Evolutionary conservation across 2,329 filamentous ascomycete species (phyloP), one percentile per base, ranked within the genome.

Genomic region (Venturia pyrina): DNA sequence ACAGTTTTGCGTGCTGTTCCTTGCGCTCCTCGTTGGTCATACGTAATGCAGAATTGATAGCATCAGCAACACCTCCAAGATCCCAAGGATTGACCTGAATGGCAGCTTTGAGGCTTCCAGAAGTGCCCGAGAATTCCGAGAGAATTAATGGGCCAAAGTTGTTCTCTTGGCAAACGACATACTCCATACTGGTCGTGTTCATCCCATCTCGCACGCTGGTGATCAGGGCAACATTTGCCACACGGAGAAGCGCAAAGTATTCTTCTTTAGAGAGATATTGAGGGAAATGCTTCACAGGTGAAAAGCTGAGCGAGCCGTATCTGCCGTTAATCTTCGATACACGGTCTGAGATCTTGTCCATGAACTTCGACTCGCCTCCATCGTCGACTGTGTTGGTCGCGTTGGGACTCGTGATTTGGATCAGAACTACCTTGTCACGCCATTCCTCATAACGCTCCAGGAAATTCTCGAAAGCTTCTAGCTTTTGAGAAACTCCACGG

Each of bases 11-110:
- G 73, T 96, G 91, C 79, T 91, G 89, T 28, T 82, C 78, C 70
- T 82, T 77, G 68, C 89, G 89, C 70, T 87, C 82, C 11, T 86
- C 83, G 1, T 82, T 76, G 0, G 86, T 79, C 89, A 96, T 93
- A 34, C 84, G 88, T 67, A 98, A 82, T 5, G 92, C 93, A 64
- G 86, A 79, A 72, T 96, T 85, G 74, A 98, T 93, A 69, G 91
- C 87, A 64, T 88, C 85, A 5, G 93, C 93, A 17, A 96, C 93
- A 44, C 90, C 90, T 34, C 84, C 86, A 65, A 93, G 83, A 74
- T 97, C 92, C 91, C 93, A 98, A 1, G 93, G 93, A 78, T 98
- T 98, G 80, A 98, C 96, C 76, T 96, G 91, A 68, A 96, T 92
- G 41, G 93, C 93, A 72, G 90, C 89, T 68, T 85, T 85, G 46